These are phyloP conservation scores for Apiotrichum montevideense DNA, from an alignment of 1,284 basidiomycete genomes.

Conservation along the genomic window DNA sequence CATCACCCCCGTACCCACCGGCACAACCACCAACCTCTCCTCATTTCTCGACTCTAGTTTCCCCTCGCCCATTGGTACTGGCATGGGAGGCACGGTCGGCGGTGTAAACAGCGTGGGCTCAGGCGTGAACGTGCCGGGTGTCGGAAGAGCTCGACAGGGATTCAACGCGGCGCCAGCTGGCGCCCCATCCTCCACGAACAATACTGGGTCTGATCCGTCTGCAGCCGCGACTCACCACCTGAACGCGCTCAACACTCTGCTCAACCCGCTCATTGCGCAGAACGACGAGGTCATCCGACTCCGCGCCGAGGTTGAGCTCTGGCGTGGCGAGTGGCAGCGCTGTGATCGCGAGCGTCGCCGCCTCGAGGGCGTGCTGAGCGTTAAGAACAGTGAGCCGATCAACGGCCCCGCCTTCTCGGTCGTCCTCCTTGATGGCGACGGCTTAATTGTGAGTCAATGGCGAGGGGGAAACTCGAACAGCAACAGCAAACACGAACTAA, in stretches of 20 bases:
- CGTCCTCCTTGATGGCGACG: slow-evolving; percentile 41
- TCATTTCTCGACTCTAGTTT: slow-evolving; percentile 12
- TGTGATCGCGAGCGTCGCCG: slow-evolving; percentile 29
- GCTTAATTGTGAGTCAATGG: slow-evolving; percentile 29
- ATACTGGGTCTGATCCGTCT: slow-evolving; percentile 12
- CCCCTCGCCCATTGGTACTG: slow-evolving; percentile 13
- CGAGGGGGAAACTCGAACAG: too few species aligned
- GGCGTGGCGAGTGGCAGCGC: slow-evolving; percentile 32
- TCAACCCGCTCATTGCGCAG: slow-evolving; percentile 23
- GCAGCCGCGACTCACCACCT: slow-evolving; percentile 23
- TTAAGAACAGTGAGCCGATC: slow-evolving; percentile 21
- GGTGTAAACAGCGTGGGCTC: neutral
- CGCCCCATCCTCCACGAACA: neutral
- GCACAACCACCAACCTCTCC: neutral
- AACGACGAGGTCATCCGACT: slow-evolving; percentile 35
- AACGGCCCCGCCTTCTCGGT: slow-evolving; percentile 26
- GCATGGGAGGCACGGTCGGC: neutral
- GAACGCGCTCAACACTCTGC: slow-evolving; percentile 18
- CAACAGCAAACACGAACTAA: too few species aligned
- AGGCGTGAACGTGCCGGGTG: slow-evolving; percentile 5
- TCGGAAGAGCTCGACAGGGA: neutral
- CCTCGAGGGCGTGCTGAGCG: slow-evolving; percentile 23
- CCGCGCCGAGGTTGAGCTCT: slow-evolving; percentile 37
- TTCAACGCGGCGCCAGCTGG: neutral
- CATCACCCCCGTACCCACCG: neutral